Conservation (phyloP, 352 stramenopile genomes). For the Pythium phragmiticola region DNA sequence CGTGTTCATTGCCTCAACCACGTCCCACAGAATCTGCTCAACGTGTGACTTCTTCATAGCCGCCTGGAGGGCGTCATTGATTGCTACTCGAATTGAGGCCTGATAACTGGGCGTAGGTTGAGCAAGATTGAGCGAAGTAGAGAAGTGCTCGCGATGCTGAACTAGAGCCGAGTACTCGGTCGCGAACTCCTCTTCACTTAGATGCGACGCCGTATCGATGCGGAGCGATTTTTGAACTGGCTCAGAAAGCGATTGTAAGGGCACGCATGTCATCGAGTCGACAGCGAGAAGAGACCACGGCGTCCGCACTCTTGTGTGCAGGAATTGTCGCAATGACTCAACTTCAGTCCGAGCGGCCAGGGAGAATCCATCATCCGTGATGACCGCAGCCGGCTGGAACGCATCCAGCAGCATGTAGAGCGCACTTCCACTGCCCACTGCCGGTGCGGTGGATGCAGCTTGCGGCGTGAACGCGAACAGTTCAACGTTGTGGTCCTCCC, state of each 20-base stretch:
- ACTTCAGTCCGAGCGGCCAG: conserved; percentile 16
- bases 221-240: conserved; percentile 40
- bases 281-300: conserved; percentile 58
- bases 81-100: not conserved
- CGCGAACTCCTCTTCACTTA: conserved; percentile 22
- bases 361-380: conserved; percentile 28
- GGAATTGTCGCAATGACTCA: conserved; percentile 18
- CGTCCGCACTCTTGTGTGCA: conserved; percentile 34
- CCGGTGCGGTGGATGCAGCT: not conserved
- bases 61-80: not conserved
- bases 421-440: conserved; percentile 16
- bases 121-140: not conserved
- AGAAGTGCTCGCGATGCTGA: conserved; percentile 2
- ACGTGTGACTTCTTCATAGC: conserved; percentile 9
- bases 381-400: conserved; percentile 12
- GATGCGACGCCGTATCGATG: conserved; percentile 15
- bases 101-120: not conserved
- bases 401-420: conserved; percentile 17
- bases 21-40: conserved; percentile 18
- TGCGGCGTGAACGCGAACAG: conserved; percentile 45
- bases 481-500: conserved; percentile 32
- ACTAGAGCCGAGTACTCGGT: conserved; percentile 7
- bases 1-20: conserved; percentile 21
- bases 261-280: conserved; percentile 53
- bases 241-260: conserved; percentile 42